phyloP scores from a whole-genome alignment of 768 basidiomycete genomes.

The Amanita exitialis region DNA sequence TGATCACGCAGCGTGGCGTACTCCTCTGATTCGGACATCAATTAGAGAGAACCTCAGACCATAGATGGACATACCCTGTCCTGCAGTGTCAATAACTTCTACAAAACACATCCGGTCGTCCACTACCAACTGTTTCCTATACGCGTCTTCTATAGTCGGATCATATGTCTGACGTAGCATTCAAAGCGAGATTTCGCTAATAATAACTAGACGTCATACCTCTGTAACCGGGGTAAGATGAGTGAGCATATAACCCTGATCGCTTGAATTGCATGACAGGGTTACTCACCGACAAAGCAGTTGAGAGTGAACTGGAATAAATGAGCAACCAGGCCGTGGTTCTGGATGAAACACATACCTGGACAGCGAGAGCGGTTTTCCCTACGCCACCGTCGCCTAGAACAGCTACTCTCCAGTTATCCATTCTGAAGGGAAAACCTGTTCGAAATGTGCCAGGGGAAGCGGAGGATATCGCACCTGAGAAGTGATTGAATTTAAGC shows the following conservation, averaged over 20 bases:
- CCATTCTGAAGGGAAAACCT: slow-evolving; percentile 44
- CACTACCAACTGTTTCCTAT: slow-evolving; percentile 89
- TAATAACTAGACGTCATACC: slow-evolving; percentile 25
- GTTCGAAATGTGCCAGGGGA: slow-evolving; percentile 13
- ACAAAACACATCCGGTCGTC: slow-evolving; percentile 94
- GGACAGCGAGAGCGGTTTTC: slow-evolving; percentile 93
- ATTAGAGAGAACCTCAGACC: slow-evolving; percentile 12
- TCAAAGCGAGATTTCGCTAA: slow-evolving; percentile 8
- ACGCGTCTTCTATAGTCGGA: slow-evolving; percentile 97
- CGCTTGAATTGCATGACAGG: slow-evolving; percentile 8
- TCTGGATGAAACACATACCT: slow-evolving; percentile 41
- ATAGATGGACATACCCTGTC: slow-evolving; percentile 62
- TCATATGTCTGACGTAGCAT: slow-evolving; percentile 69
- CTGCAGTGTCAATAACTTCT: slow-evolving; percentile 95
- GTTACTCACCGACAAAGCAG: slow-evolving; percentile 82
- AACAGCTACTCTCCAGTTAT: slow-evolving; percentile 93
- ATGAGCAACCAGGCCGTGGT: slow-evolving; percentile 8
- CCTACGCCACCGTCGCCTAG: slow-evolving; percentile 96
- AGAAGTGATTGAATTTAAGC: slow-evolving; percentile 22
- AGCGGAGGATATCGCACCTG: slow-evolving; percentile 4
- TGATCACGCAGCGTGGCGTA: slow-evolving; percentile 95
- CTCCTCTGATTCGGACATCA: slow-evolving; percentile 55
- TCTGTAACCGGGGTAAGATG: slow-evolving; percentile 28
- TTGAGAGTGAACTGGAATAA: slow-evolving; percentile 77
- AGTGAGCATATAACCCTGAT: slow-evolving; percentile 3